Evolutionary conservation across 176 grass and related monocot genomes (phyloP).

Genomic region (Areca catechu): DNA sequence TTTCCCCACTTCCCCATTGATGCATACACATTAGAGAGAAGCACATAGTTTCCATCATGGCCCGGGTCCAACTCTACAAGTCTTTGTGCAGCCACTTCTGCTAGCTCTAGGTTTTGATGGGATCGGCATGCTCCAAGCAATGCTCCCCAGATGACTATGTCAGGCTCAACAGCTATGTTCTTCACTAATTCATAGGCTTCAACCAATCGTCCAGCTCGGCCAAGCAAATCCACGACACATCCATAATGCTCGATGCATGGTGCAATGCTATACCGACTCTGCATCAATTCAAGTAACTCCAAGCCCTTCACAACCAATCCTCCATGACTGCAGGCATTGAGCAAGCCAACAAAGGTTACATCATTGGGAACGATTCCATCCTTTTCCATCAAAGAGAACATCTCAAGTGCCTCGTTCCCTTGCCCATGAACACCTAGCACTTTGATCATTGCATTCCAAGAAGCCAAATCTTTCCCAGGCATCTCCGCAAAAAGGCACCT

Average conservation of each 20-base stretch:
- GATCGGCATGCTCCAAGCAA: constrained; percentile 3
- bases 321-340: constrained; percentile 9
- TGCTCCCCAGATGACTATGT: not conserved
- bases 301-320: constrained; percentile 5
- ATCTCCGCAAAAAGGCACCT: not conserved
- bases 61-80: constrained; percentile 1
- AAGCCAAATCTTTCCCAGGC: constrained; percentile 9
- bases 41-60: not conserved
- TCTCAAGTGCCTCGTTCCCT: constrained; percentile 3
- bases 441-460: constrained; percentile 15
- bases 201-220: not conserved
- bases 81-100: constrained; percentile 1
- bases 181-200: constrained; percentile 4
- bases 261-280: not conserved
- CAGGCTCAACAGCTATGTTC: not conserved
- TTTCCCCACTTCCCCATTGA: constrained; percentile 1
- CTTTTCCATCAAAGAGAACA: constrained; percentile 1
- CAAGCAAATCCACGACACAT: constrained; percentile 7
- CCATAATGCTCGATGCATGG: constrained; percentile 10
- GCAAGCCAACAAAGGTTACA: constrained; percentile 7
- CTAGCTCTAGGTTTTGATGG: constrained; percentile 1
- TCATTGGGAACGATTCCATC: constrained; percentile 4
- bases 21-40: constrained; percentile 12
- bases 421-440: constrained; percentile 6
- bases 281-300: constrained; percentile 7